These are phyloP conservation scores for Lipomyces chichibuensis DNA, from an alignment of 805 yeast genomes.

Conservation along the genomic window DNA sequence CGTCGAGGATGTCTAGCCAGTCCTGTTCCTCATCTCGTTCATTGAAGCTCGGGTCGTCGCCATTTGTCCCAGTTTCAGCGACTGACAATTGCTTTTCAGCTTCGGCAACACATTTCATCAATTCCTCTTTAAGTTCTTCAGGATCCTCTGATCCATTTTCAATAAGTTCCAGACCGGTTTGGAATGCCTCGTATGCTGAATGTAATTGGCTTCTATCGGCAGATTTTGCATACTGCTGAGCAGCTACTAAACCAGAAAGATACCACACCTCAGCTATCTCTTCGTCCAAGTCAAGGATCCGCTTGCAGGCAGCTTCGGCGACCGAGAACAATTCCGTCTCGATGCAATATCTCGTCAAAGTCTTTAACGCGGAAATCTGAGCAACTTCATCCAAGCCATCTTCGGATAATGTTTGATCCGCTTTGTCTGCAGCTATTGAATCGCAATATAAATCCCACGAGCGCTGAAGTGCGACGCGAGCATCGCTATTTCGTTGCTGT, in stretches of 20 bases:
- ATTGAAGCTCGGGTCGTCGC: not conserved
- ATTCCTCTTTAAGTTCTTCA: slow-evolving; percentile 20
- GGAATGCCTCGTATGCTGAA: slow-evolving; percentile 20
- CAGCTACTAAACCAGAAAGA: slow-evolving; percentile 71
- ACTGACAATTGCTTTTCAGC: slow-evolving; percentile 8
- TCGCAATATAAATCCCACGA: slow-evolving; percentile 76
- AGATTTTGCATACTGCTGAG: slow-evolving; percentile 12
- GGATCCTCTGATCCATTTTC: slow-evolving; percentile 17
- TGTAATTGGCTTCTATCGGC: not conserved
- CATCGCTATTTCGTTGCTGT: slow-evolving; percentile 76
- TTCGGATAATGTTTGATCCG: slow-evolving; percentile 31
- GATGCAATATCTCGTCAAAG: slow-evolving; percentile 71
- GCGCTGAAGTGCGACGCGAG: slow-evolving; percentile 62
- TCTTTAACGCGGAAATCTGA: slow-evolving; percentile 70
- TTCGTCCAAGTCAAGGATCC: slow-evolving; percentile 79
- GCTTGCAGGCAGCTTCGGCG: slow-evolving; percentile 65
- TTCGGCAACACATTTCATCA: slow-evolving; percentile 13
- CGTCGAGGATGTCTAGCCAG: slow-evolving; percentile 33
- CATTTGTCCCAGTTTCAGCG: slow-evolving; percentile 10
- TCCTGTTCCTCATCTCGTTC: slow-evolving; percentile 24
- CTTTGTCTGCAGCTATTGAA: slow-evolving; percentile 43
- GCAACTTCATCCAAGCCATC: slow-evolving; percentile 46
- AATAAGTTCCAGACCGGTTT: slow-evolving; percentile 16
- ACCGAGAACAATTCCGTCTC: slow-evolving; percentile 75
- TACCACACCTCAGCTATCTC: slow-evolving; percentile 80